Percentiles rank a stretch among this genome's conserved stretches.
phyloP scores from a whole-genome alignment of 257 asterid species.

The Primulina tabacum region DNA sequence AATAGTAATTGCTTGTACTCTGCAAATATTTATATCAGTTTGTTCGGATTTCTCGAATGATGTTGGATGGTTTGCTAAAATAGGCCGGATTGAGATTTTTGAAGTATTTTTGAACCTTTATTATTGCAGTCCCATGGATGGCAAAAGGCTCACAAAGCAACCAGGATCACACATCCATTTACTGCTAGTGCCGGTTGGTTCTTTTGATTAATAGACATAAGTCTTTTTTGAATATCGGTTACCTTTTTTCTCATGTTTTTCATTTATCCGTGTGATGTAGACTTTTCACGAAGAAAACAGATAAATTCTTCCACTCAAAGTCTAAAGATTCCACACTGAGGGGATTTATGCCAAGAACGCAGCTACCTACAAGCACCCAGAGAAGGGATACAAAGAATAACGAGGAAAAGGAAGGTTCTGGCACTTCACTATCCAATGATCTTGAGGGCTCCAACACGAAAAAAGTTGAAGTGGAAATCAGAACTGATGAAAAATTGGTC shows the following conservation, averaged over 20 bases:
- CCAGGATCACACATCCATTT: conserved; percentile 37
- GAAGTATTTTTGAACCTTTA: conserved; percentile 11
- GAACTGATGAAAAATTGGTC: conserved; percentile 34
- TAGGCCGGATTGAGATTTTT: not conserved
- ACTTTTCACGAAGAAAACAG: conserved; percentile 64
- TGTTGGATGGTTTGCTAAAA: conserved; percentile 7
- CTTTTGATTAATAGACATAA: conserved; percentile 24
- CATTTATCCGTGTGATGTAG: conserved; percentile 38
- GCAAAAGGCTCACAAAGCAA: conserved; percentile 37
- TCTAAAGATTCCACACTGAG: conserved; percentile 53
- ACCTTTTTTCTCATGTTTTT: conserved; percentile 8
- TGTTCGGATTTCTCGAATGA: conserved; percentile 4
- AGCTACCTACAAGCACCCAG: conserved; percentile 56
- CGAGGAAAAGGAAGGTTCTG: conserved; percentile 43
- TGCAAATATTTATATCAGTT: not conserved
- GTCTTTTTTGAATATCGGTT: conserved; percentile 5
- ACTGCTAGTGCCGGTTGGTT: conserved; percentile 79
- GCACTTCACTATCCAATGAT: conserved; percentile 40
- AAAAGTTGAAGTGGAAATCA: conserved; percentile 34
- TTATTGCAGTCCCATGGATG: conserved; percentile 54
- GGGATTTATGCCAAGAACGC: conserved; percentile 68
- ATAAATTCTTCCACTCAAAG: conserved; percentile 49
- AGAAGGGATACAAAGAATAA: conserved; percentile 55
- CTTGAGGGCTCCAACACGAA: conserved; percentile 30
- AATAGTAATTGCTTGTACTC: not conserved